phyloP scores from a whole-genome alignment of 495 filamentous ascomycete species.

The Xylaria grammica region DNA sequence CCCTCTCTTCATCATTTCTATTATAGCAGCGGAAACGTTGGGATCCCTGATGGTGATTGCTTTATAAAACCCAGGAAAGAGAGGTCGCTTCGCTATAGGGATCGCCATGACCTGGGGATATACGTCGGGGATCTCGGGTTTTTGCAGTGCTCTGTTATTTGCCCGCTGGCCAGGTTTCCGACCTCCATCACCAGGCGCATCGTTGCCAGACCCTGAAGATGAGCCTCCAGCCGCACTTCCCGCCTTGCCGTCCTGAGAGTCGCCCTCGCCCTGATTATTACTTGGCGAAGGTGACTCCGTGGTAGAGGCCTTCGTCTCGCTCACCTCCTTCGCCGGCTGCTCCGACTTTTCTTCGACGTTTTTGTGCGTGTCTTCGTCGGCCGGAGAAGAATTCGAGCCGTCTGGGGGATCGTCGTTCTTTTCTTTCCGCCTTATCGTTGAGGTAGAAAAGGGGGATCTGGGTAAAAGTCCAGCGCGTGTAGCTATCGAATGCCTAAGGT shows the following conservation, averaged over 20 bases:
- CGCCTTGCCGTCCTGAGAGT: constrained; percentile 50
- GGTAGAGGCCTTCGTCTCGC: constrained; percentile 45
- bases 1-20: constrained; percentile 96
- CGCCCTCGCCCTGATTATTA: constrained; percentile 39
- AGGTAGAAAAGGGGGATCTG: constrained; percentile 45
- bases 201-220: constrained; percentile 49
- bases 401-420: constrained; percentile 53
- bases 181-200: constrained; percentile 54
- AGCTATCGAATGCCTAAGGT: constrained; percentile 28
- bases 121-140: constrained; percentile 87
- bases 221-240: constrained; percentile 45
- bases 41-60: constrained; percentile 93
- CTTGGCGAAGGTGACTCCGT: constrained; percentile 40
- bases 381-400: constrained; percentile 44
- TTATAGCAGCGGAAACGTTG: constrained; percentile 85
- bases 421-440: constrained; percentile 42
- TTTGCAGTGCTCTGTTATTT: constrained; percentile 76
- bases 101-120: constrained; percentile 99
- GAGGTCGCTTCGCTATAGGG: constrained; percentile 91
- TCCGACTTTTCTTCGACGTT: constrained; percentile 52
- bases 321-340: constrained; percentile 41
- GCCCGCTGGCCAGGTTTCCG: constrained; percentile 65
- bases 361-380: constrained; percentile 55
- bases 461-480: constrained; percentile 28
- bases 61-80: constrained; percentile 99